Conservation (phyloP, 2,329 filamentous ascomycete species). For the Colletotrichum horii region DNA sequence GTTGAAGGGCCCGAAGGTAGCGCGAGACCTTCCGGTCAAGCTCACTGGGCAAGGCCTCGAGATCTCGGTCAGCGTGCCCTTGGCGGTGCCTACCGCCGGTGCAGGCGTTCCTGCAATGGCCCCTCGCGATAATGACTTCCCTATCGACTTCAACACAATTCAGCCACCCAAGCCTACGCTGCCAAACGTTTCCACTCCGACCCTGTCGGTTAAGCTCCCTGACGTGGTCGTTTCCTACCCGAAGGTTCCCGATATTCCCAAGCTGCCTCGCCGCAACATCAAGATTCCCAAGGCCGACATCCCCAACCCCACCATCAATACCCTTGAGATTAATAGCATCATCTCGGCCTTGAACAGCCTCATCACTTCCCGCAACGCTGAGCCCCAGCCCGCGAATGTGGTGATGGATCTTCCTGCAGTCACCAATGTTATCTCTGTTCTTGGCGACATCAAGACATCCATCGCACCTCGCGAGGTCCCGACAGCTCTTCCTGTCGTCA, state of each 20-base stretch:
- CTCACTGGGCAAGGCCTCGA: neutral
- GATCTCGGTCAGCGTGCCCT: neutral
- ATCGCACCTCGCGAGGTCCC: neutral
- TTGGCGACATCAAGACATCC: neutral
- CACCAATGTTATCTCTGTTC: neutral
- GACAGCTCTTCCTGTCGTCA: neutral
- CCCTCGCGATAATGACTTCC: neutral
- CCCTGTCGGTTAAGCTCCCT: neutral
- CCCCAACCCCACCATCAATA: neutral
- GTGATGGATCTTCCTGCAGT: neutral
- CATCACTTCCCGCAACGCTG: neutral
- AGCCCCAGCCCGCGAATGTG: neutral
- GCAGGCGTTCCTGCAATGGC: neutral
- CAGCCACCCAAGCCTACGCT: neutral
- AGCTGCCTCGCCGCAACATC: neutral
- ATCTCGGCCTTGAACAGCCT: neutral
- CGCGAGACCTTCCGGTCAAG: neutral
- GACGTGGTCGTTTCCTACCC: neutral
- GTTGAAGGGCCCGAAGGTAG: neutral
- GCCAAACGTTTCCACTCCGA: neutral
- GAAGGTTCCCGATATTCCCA: neutral
- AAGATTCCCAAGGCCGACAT: neutral
- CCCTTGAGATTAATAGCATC: neutral
- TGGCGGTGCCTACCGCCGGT: neutral
- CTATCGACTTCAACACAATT: neutral